Evolutionary conservation across 331 rosid genomes (phyloP), one percentile per base, ranked within the genome.

Genomic region (Malus hybrid): DNA sequence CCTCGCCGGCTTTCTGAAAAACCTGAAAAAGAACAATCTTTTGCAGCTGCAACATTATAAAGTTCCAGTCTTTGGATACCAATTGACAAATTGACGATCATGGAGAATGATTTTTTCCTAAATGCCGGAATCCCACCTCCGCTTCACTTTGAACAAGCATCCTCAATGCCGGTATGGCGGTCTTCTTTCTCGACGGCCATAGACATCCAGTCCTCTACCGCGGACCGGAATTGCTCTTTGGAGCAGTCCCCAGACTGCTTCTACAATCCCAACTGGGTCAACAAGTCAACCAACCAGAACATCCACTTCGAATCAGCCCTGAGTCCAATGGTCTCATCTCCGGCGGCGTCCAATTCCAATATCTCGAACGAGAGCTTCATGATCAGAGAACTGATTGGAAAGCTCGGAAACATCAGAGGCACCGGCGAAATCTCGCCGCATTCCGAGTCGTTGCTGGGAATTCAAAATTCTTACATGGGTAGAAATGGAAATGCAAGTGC

Each of bases 241-340:
- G 88, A 82, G 6, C 82, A 77, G 4, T 71, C 88, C 8, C 88
- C 82, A 14, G 93, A 88, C 64, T 82, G 84, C 76, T 91, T 85
- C 7, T 85, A 78, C 78, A 89, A 81, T 27, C 83, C 89, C 22
- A 59, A 64, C 29, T 87, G 87, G 88, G 88, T 87, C 3, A 87
- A 78, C 6, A 86, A 77, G 80, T 74, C 92, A 71, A 63, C 78
- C 29, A 78, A 85, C 33, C 95, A 81, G 5, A 72, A 28, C n/a
- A 31, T 50, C 75, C 91, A 87, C 20, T 91, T 88, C 64, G 96
- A 90, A 69, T 93, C 98, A 0, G 92, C 89, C 7, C 79, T 89
- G n/a, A 88, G 91, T 63, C 88, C 98, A 16, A 85, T 91, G 82
- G 97, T 82, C 5, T 87, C 96, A 19, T 93, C 98, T 0, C 93